Base-by-base conservation (phyloP, 192 early-diverging fungal genomes). In the Podila epigama region DNA sequence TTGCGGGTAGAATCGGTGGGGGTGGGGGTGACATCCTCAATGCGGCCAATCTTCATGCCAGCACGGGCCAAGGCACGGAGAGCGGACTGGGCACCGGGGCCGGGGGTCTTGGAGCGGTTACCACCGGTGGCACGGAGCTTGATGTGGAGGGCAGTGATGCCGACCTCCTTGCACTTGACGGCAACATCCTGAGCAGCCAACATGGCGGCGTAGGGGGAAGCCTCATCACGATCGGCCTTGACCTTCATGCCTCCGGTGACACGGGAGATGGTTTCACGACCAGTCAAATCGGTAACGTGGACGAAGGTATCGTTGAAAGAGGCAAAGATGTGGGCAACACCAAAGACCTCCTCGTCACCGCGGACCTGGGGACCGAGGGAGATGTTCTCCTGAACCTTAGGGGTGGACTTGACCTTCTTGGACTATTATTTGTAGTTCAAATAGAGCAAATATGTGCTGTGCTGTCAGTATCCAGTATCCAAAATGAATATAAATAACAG, bases 211-310 rank as follows among this genome's bases (percentile, higher is more conserved):
- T 99, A 99, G 69, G 98, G 95, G 70, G 98, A 98, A 57, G 97
- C 95, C 86, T 99, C 98, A 85, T 99, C 98, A 90, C 98, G 97
- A 86, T 99, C 98, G 58, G 96, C 94, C 93, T 99, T 99, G 82
- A 99, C 98, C 91, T 96, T 98, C 98, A 99, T 99, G 73, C 98
- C 98, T 90, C 96, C 96, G 79, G 98, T 99, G 63, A 99, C 93
- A 88, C 98, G 93, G 80, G 91, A 89, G 81, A 99, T 97, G 84
- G 98, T 99, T 91, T 99, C 97, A 82, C 96, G 92, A 60, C 98
- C 98, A 79, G 97, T 94, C 73, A 99, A 87, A 98, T 99, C 98
- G 70, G 98, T 99, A 80, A 99, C 91, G 88, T 99, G 98, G 79
- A 99, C 95, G 80, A 99, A 99, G 78, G 98, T 99, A 85, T 99